Conservation (phyloP, 2,329 filamentous ascomycete genomes). For the Diaporthe aspalathi region DNA sequence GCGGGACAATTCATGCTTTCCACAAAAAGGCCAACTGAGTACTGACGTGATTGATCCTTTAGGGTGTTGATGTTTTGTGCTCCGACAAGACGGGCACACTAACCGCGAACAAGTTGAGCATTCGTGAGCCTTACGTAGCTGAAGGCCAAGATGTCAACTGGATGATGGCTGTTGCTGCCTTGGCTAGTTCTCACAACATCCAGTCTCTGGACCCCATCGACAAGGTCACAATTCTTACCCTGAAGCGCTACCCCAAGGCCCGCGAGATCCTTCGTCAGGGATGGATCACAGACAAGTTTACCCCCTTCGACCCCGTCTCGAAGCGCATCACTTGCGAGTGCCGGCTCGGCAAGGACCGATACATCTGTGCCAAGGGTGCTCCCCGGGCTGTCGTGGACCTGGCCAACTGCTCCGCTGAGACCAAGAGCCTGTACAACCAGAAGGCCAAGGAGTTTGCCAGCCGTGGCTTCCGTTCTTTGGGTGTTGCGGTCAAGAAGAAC, state of each 20-base stretch:
- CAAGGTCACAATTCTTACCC: conserved; percentile 81
- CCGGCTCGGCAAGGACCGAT: conserved; percentile 75
- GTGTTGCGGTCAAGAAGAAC: conserved; percentile 69
- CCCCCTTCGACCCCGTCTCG: conserved; percentile 81
- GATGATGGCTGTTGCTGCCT: conserved; percentile 85
- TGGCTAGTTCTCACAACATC: conserved; percentile 82
- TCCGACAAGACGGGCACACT: conserved; percentile 86
- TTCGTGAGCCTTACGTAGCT: conserved; percentile 80
- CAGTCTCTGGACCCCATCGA: conserved; percentile 83
- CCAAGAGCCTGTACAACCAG: conserved; percentile 74
- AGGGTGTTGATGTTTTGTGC: conserved; percentile 80
- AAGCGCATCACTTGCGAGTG: conserved; percentile 81
- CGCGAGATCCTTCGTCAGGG: conserved; percentile 80
- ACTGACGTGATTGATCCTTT: background rate
- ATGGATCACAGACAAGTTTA: conserved; percentile 83
- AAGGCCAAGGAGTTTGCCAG: conserved; percentile 81
- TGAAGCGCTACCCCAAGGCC: conserved; percentile 81
- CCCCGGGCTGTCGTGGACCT: conserved; percentile 80
- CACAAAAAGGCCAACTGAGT: no score
- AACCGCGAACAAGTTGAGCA: conserved; percentile 79
- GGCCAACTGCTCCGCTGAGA: conserved; percentile 74
- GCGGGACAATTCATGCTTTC: no score
- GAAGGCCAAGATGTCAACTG: conserved; percentile 84
- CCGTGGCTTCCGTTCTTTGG: conserved; percentile 83
- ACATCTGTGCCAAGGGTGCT: conserved; percentile 81